Evolutionary conservation across 257 asterid species (phyloP).

Genomic region (Nicotiana tabacum): DNA sequence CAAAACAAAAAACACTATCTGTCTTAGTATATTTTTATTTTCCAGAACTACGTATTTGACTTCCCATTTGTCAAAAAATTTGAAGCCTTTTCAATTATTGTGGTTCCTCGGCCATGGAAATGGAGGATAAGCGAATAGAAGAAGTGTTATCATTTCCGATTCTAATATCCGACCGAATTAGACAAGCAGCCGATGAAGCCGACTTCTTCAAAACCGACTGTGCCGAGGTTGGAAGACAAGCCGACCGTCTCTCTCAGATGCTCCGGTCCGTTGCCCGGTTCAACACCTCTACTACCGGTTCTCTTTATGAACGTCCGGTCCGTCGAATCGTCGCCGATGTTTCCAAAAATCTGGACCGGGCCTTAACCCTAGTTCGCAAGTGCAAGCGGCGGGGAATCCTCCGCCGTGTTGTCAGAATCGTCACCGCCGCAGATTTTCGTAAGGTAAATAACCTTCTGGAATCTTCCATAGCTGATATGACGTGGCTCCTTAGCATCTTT

Average conservation of each 20-base stretch:
- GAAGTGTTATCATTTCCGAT: conserved; percentile 43
- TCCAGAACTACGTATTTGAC: no score
- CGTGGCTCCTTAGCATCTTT: conserved; percentile 55
- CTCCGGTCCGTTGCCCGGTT: conserved; percentile 63
- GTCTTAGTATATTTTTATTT: no score
- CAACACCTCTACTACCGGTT: conserved; percentile 34
- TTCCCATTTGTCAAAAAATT: not conserved
- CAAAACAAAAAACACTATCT: not conserved
- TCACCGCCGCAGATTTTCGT: conserved; percentile 67
- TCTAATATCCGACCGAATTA: conserved; percentile 38
- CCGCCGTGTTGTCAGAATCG: conserved; percentile 58
- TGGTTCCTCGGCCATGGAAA: not conserved
- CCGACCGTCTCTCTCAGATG: conserved; percentile 50
- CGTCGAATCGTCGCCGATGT: conserved; percentile 56
- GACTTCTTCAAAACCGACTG: conserved; percentile 58
- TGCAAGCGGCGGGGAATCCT: conserved; percentile 63
- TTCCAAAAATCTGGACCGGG: conserved; percentile 45
- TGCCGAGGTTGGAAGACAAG: conserved; percentile 44
- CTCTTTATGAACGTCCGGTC: conserved; percentile 72
- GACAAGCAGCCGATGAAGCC: conserved; percentile 39
- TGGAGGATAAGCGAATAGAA: conserved; percentile 39
- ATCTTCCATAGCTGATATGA: conserved; percentile 66
- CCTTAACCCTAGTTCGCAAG: conserved; percentile 48
- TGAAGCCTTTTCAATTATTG: not conserved
- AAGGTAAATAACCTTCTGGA: conserved; percentile 48